phyloP scores from a whole-genome alignment of 345 rosid species.

The Euclidium syriacum region DNA sequence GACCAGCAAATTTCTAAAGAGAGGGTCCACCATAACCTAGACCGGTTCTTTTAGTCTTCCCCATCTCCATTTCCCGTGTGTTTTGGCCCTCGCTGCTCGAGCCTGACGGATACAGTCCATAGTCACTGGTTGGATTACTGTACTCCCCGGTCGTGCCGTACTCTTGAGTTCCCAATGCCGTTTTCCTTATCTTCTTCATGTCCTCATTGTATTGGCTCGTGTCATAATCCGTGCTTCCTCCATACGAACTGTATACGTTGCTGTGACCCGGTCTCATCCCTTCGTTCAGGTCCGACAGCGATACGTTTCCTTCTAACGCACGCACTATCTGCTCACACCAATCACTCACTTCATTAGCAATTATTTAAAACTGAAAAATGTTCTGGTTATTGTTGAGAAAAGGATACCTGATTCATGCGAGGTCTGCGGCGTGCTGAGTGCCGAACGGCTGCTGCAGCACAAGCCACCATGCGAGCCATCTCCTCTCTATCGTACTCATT shows the following conservation, averaged over 20 bases:
- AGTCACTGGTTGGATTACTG: slow-evolving; percentile 63
- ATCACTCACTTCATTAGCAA: slow-evolving; percentile 2
- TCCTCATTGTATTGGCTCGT: slow-evolving; percentile 68
- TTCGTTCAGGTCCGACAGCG: slow-evolving; percentile 62
- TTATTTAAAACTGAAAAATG: neutral
- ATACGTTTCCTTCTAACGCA: slow-evolving; percentile 66
- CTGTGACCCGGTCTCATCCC: slow-evolving; percentile 77
- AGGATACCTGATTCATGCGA: slow-evolving; percentile 66
- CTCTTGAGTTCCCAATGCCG: slow-evolving; percentile 65
- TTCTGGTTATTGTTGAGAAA: neutral
- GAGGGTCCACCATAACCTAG: slow-evolving; percentile 49
- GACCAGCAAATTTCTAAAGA: slow-evolving; percentile 14
- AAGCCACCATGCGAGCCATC: slow-evolving; percentile 74
- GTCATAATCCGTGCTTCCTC: slow-evolving; percentile 74
- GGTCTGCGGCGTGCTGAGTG: slow-evolving; percentile 86
- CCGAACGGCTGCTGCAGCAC: slow-evolving; percentile 83
- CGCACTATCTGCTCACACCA: slow-evolving; percentile 57
- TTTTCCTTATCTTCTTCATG: slow-evolving; percentile 68
- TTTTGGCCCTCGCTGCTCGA: slow-evolving; percentile 64
- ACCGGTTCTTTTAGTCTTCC: slow-evolving; percentile 41
- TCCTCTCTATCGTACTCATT: slow-evolving; percentile 51
- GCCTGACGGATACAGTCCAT: slow-evolving; percentile 60
- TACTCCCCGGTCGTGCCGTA: slow-evolving; percentile 53
- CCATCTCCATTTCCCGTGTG: slow-evolving; percentile 70
- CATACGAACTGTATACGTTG: slow-evolving; percentile 46